phyloP scores from a whole-genome alignment of 2,329 filamentous ascomycete species.

The Cercospora sp. region DNA sequence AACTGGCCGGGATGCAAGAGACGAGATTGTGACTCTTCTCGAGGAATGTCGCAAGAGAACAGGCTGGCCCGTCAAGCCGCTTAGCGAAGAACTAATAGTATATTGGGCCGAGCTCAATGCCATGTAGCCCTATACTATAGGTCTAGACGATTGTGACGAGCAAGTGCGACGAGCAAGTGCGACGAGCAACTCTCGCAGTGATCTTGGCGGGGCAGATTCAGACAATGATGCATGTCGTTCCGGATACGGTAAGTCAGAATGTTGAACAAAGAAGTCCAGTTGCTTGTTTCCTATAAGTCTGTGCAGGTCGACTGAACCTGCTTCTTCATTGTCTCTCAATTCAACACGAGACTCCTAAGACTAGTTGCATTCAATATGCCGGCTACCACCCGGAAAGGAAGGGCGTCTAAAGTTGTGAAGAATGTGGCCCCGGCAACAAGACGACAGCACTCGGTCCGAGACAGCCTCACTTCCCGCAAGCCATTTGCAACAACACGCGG shows the following conservation, averaged over 20 bases:
- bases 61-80: too few species aligned
- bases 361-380: neutral
- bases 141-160: too few species aligned
- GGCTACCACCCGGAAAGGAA: neutral
- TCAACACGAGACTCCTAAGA: neutral
- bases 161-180: too few species aligned
- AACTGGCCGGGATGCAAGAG: too few species aligned
- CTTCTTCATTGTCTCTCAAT: neutral
- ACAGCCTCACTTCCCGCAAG: neutral
- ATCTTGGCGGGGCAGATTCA: neutral
- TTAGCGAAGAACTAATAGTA: too few species aligned
- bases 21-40: too few species aligned
- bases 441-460: neutral
- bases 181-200: neutral
- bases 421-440: neutral
- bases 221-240: neutral
- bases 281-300: neutral
- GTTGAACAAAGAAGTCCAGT: neutral
- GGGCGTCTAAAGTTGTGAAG: neutral
- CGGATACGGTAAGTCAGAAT: neutral
- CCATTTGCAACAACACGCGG: neutral
- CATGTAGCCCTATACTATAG: too few species aligned
- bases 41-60: too few species aligned
- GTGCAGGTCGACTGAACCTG: neutral
- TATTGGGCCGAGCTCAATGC: too few species aligned